Evolutionary conservation across 805 yeast genomes (phyloP).

Genomic region (Cyberlindnera xishuangbannaensis): DNA sequence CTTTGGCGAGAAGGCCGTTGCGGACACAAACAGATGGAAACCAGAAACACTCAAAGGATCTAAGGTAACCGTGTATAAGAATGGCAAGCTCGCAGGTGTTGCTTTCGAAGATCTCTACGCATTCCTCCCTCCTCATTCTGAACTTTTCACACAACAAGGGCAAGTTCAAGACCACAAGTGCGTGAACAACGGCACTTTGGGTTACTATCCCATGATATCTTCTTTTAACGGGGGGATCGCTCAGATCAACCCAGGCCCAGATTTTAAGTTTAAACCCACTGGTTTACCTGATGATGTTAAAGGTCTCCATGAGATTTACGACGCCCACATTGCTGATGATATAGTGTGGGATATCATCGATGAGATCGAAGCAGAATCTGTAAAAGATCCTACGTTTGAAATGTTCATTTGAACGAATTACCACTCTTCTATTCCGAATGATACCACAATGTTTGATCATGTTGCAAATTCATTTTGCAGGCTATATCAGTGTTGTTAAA

Average conservation of each 20-base stretch:
- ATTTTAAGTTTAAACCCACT: conserved; percentile 43
- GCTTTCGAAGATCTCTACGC: conserved; percentile 66
- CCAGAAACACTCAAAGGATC: conserved; percentile 52
- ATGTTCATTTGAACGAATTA: too few species aligned
- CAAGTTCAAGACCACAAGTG: conserved; percentile 33
- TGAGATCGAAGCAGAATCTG: conserved; percentile 62
- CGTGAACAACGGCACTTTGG: conserved; percentile 78
- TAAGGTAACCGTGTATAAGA: conserved; percentile 62
- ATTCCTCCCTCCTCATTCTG: conserved; percentile 75
- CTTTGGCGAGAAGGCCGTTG: conserved; percentile 61
- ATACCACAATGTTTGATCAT: too few species aligned
- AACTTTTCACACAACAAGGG: conserved; percentile 34
- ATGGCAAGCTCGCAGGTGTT: conserved; percentile 63
- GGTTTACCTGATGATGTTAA: conserved; percentile 32
- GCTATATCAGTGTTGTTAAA: too few species aligned
- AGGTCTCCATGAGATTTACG: conserved; percentile 55
- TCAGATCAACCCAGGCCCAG: conserved; percentile 61
- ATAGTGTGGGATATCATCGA: conserved; percentile 79
- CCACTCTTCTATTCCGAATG: too few species aligned
- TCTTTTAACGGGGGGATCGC: conserved; percentile 77
- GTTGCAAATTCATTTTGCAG: too few species aligned
- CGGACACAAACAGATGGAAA: conserved; percentile 41
- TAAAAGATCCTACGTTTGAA: conserved; percentile 28
- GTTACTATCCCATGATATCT: conserved; percentile 88
- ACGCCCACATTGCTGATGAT: conserved; percentile 72